Conservation (phyloP, 192 early-diverging fungal species). For the Backusella tarrabulga region DNA sequence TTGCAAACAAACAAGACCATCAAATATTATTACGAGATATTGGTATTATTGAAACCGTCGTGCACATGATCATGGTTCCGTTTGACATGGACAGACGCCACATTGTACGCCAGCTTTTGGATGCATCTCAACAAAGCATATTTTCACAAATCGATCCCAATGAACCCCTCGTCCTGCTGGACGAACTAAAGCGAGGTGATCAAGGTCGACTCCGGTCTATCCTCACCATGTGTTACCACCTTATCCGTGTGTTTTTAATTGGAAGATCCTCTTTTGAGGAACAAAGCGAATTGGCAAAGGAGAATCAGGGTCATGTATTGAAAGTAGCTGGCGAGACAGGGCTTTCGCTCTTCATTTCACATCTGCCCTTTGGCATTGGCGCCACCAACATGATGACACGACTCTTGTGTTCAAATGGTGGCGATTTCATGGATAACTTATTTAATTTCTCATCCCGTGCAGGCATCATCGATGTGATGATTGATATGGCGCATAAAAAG, state of each 20-base stretch:
- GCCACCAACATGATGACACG: conserved; percentile 19
- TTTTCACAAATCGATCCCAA: not conserved
- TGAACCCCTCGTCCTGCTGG: not conserved
- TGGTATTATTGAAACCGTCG: conserved; percentile 21
- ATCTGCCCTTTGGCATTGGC: conserved; percentile 11
- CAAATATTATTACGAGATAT: conserved; percentile 19
- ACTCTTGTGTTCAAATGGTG: not conserved
- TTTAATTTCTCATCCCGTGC: not conserved
- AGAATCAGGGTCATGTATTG: conserved; percentile 15
- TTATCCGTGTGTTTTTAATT: conserved; percentile 20
- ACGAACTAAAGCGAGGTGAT: not conserved
- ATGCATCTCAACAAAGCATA: not conserved
- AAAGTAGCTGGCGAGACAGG: conserved; percentile 13
- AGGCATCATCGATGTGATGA: not conserved
- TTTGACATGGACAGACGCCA: conserved; percentile 17
- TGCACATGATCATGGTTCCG: conserved; percentile 20
- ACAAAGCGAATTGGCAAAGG: not conserved
- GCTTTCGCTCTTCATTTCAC: conserved; percentile 6
- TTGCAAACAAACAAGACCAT: conserved; percentile 6
- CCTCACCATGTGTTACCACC: conserved; percentile 20
- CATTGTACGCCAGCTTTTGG: not conserved
- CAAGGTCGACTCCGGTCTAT: conserved; percentile 9
- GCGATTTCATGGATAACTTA: not conserved
- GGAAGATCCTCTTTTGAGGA: conserved; percentile 13
- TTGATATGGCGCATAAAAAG: not conserved